phyloP scores from a whole-genome alignment of 2,329 filamentous ascomycete genomes.

The Seiridium cupressi region DNA sequence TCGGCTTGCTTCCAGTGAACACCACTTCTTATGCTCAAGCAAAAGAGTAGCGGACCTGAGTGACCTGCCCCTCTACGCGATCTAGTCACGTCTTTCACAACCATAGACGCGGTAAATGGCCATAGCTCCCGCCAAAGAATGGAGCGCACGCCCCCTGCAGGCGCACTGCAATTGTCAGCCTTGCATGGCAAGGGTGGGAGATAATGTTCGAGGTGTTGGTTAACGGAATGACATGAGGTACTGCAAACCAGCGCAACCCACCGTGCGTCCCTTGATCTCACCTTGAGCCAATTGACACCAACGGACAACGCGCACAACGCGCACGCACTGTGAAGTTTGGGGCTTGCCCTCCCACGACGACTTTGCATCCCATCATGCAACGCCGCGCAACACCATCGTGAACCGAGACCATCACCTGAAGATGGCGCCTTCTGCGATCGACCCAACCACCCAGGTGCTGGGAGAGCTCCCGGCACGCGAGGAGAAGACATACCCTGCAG shows the following conservation, averaged over 20 bases:
- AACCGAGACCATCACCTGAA: slow-evolving; percentile 7
- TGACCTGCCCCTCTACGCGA: background rate
- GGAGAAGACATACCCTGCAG: slow-evolving; percentile 48
- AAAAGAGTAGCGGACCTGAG: no score
- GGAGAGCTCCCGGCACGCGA: slow-evolving; percentile 36
- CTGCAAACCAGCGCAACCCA: background rate
- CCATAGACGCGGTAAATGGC: background rate
- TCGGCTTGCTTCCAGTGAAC: no score
- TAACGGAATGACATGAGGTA: background rate
- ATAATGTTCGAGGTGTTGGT: background rate
- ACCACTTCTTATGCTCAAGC: no score
- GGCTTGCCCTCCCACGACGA: background rate
- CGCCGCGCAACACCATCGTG: slow-evolving; percentile 4
- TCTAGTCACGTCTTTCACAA: background rate
- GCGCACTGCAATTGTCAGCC: background rate
- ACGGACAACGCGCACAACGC: background rate
- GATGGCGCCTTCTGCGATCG: slow-evolving; percentile 56
- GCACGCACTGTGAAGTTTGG: no score
- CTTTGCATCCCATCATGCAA: background rate
- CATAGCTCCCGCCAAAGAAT: background rate
- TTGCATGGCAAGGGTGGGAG: background rate
- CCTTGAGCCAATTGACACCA: background rate
- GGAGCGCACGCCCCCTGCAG: background rate
- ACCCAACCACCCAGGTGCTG: slow-evolving; percentile 36
- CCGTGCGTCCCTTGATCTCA: background rate